Evolutionary conservation across 73 alveolate species (phyloP).

Genomic region (Tetrahymena elliotti): DNA sequence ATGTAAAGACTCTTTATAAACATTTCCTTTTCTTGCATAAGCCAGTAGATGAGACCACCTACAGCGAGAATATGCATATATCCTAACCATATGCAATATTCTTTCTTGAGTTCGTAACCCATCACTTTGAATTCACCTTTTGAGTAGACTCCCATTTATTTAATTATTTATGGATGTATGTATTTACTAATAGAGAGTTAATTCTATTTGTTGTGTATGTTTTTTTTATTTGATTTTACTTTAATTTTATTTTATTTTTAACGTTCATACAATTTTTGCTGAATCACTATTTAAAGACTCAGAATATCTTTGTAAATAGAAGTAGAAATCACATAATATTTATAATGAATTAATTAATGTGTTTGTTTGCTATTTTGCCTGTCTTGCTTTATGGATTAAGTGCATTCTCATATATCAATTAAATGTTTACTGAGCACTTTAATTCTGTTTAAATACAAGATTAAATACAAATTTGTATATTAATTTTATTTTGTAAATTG

Average conservation of each 20-base stretch:
- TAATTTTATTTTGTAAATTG: not conserved
- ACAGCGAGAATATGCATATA: constrained; percentile 21
- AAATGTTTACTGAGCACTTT: not conserved
- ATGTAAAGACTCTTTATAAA: constrained; percentile 14
- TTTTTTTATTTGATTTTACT: not conserved
- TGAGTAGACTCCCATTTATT: not conserved
- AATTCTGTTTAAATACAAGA: not conserved
- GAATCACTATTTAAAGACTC: not conserved
- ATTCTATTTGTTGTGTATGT: not conserved
- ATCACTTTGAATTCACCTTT: not conserved
- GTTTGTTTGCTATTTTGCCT: not conserved
- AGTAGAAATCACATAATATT: not conserved
- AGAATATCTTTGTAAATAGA: not conserved
- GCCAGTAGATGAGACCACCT: constrained; percentile 11
- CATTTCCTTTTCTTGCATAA: constrained; percentile 3
- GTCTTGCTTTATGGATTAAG: not conserved
- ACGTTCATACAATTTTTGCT: not conserved
- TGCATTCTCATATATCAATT: not conserved
- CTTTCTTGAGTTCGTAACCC: constrained; percentile 7
- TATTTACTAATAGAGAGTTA: no score
- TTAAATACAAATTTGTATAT: not conserved
- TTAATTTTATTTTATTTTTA: not conserved
- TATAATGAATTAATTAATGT: not conserved
- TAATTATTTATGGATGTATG: not conserved
- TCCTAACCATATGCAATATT: constrained; percentile 18